phyloP scores from a whole-genome alignment of 495 filamentous ascomycete species.

The Penicillium samsonianum region DNA sequence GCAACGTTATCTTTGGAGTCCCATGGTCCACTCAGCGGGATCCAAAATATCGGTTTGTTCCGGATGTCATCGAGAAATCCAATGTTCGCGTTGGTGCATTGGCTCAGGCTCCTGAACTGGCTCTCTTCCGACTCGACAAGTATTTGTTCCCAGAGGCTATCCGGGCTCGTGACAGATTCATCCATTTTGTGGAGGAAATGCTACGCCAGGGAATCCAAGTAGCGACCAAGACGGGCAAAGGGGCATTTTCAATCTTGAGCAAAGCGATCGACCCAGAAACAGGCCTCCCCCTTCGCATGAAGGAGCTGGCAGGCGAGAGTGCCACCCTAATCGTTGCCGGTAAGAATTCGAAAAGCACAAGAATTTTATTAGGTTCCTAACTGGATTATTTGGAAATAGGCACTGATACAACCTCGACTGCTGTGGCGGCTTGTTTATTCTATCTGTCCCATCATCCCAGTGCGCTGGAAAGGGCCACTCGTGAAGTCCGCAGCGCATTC shows the following conservation, averaged over 20 bases:
- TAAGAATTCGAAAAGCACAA: background rate
- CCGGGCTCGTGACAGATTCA: background rate
- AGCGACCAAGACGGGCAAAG: background rate
- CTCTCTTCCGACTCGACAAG: background rate
- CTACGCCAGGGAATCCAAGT: background rate
- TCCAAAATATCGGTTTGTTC: background rate
- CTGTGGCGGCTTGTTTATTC: slow-evolving; percentile 63
- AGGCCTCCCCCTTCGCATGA: background rate
- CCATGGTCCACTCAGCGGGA: background rate
- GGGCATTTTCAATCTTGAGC: background rate
- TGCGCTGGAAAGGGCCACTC: background rate
- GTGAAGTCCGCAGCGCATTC: background rate
- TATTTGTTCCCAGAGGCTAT: background rate
- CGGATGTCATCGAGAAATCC: background rate
- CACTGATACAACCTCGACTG: slow-evolving; percentile 65
- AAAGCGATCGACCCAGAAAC: background rate
- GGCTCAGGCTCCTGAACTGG: background rate
- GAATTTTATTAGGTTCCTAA: background rate
- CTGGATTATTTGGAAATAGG: slow-evolving; percentile 6
- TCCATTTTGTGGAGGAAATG: background rate
- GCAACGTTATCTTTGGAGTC: background rate
- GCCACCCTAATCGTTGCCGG: background rate
- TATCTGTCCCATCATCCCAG: slow-evolving; percentile 61
- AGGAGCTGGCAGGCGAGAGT: background rate
- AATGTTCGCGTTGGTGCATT: background rate